Base-by-base conservation (phyloP, 139 green algal species). In the Chlorella vulgaris region DNA sequence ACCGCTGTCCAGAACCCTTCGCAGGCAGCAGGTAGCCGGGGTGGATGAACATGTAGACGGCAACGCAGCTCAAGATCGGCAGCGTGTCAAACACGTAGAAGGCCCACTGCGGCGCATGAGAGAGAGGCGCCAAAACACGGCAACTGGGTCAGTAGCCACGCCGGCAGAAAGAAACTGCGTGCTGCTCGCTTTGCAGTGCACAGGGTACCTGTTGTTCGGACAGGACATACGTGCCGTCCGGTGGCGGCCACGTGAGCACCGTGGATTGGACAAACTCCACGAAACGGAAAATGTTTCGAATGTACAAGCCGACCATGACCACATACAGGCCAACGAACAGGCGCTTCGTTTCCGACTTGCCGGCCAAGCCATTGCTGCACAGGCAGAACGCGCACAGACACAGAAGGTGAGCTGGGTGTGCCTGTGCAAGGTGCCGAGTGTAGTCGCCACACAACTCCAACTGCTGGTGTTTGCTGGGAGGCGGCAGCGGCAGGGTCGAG, bases 211-310 rank as follows among this genome's bases (percentile, higher is more conserved):
- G 74, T n/a, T 70, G 58, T 15, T 80, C 33, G 4, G 38, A 33
- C 0, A 80, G 58, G 50, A 80, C 74, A 19, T 71, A 80, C 24
- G 74, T n/a, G 28, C 3, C 29, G 0, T 71, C 39, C 0, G 74
- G 74, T 0, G 74, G 3, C 2, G 74, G 74, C 74, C 74, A 80
- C 13, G 61, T 60, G 38, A 80, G 58, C 3, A 80, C 53, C 2
- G 74, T 80, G 58, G 24, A 13, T 47, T 78, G 71, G 47, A 78
- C n/a, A 29, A 80, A 80, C 55, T 80, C 74, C 28, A 61, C 74
- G 31, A 80, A 80, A 4, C 74, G 55, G 58, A 80, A 80, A 38
- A 80, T 60, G 74, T 80, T 80, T 24, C 74, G 38, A 19, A 80
- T n/a, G 19, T 69, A 69, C 26, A 80, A 58, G 38, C 42, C 55